Evolutionary conservation across 176 grass and related monocot genomes (phyloP), one percentile per base, ranked within the genome.

Genomic region (Saccharum spontaneum): DNA sequence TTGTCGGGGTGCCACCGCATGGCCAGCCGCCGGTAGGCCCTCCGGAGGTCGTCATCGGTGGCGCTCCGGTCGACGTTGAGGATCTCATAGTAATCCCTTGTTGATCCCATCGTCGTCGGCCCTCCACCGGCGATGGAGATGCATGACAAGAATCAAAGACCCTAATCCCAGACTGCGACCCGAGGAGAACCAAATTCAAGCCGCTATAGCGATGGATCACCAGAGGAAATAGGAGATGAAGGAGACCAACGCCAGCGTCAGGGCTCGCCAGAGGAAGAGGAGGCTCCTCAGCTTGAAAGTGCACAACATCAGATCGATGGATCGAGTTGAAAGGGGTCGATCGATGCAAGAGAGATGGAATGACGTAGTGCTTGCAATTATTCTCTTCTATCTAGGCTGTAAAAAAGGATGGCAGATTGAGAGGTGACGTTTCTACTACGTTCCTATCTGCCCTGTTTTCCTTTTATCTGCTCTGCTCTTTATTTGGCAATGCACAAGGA

Each of bases 1-100:
- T 93, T 93, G 79, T 88, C 85, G 40, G 85, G 91, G 79, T 86
- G 91, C 88, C 91, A 93, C 57, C 84, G 78, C 91, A 93, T 90
- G 61, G 85, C 91, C 33, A 90, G 79, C 69, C 71, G 84, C 31
- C 86, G 84, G 68, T 90, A 88, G 34, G 91, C 87, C 28, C 85
- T 69, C 30, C 85, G 82, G 72, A 87, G 36, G 44, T 94, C 92
- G 17, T 94, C 87, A 33, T 90, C 87, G 16, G 76, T 87, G 13
- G 85, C 84, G n/a, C 37, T 75, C 44, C 15, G 55, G 60, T 79
- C 74, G 44, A 92, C 84, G 10, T 76, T 76, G 10, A 94, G 63
- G 72, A 85, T 80, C 66, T 83, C 61, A 55, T 92, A 92, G 84
- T 88, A 92, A 69, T 90, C 90, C 18, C 79, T 34, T 41, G 72